Evolutionary conservation across 2,329 filamentous ascomycete genomes (phyloP), one percentile per base, ranked within the genome.

Genomic region (Aspergillus brunneoviolaceus): DNA sequence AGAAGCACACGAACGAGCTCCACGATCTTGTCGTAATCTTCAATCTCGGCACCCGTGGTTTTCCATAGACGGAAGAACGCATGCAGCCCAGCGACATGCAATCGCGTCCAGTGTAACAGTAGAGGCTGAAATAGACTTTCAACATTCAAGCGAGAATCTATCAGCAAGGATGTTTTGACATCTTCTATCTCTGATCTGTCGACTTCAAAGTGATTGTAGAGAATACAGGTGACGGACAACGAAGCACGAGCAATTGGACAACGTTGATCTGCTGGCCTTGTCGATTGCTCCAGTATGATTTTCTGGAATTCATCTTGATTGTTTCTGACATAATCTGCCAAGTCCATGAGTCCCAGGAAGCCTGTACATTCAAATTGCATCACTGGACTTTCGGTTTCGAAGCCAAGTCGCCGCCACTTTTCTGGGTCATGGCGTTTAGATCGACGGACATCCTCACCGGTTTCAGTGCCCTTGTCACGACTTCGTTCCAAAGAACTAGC

Each of bases 201-300:
- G 45, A 98, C 90, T 62, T 96, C 92, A 69, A 99, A 99, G 75
- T 98, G 92, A 68, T 98, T 92, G 75, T 95, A 98, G 3, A 99
- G 79, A 42, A 96, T 91, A 67, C 89, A 84, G 1, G 94, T 98
- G 42, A 97, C 87, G 0, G 92, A 88, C 65, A 98, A 79, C 70
- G 92, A 96, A 11, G 92, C 91, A 59, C 90, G 85, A 4, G 93
- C 92, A 65, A 99, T 84, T 1, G 95, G 95, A 73, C 93, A 97
- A 42, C 94, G 86, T 72, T 92, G 86, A 55, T 86, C 80, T 23
- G 85, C 69, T 1, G 90, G 85, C 69, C 87, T 87, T 6, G 88
- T 87, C 3, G 91, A 89, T 76, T 99, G 95, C 76, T 99, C 95
- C 39, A 97, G 80, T 16, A 99, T 79, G 67, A 96, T 82, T 77